Percentiles rank a stretch among this genome's conserved stretches.
Conservation (phyloP, 345 rosid genomes). For the Aquilaria sinensis region DNA sequence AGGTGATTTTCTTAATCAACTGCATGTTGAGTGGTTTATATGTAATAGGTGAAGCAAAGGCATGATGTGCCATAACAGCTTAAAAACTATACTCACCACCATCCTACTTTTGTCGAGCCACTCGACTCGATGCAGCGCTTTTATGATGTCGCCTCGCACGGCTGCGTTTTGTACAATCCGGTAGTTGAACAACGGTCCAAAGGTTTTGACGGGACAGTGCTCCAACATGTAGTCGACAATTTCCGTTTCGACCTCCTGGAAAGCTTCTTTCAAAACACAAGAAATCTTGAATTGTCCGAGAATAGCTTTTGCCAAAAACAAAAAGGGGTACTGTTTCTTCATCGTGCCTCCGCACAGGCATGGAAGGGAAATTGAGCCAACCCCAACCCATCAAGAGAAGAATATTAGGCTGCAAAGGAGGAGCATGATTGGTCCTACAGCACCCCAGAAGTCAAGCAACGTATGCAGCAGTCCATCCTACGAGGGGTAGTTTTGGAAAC, state of each 20-base stretch:
- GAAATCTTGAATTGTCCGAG: conserved; percentile 59
- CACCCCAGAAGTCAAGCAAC: conserved; percentile 62
- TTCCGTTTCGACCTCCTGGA: conserved; percentile 61
- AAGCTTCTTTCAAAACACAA: conserved; percentile 64
- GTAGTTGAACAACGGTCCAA: conserved; percentile 56
- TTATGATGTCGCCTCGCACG: conserved; percentile 38
- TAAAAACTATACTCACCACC: too few relatives aligned
- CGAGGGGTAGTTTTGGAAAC: too few relatives aligned
- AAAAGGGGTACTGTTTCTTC: conserved; percentile 41
- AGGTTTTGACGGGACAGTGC: conserved; percentile 37
- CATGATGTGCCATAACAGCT: too few relatives aligned
- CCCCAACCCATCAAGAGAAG: conserved; percentile 40
- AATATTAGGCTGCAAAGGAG: conserved; percentile 59
- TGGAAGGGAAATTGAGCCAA: conserved; percentile 59
- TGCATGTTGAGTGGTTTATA: too few relatives aligned
- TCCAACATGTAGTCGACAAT: conserved; percentile 54
- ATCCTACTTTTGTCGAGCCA: conserved; percentile 46
- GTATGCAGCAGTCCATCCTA: too few relatives aligned
- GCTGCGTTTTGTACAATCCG: conserved; percentile 28
- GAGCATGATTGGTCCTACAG: conserved; percentile 94
- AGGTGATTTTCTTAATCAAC: too few relatives aligned
- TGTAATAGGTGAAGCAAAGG: too few relatives aligned
- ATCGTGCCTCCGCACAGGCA: conserved; percentile 63
- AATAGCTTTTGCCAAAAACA: conserved; percentile 35
- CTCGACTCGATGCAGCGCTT: conserved; percentile 40